These are phyloP conservation scores for Myrica gale DNA, from an alignment of 306 rosid genomes.

Conservation along the genomic window DNA sequence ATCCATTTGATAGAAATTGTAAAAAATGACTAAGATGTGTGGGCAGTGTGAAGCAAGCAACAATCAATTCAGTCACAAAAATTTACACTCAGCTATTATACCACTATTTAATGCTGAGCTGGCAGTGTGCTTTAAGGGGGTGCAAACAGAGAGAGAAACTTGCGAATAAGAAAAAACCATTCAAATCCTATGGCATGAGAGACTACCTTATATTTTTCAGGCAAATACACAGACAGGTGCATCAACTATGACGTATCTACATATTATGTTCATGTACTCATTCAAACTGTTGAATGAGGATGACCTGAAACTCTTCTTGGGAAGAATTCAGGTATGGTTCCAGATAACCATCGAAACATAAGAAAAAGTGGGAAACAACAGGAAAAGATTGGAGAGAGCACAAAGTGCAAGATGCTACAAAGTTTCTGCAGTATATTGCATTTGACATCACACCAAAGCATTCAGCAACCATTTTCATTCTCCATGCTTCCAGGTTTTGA, in stretches of 20 bases:
- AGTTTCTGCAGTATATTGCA: background rate
- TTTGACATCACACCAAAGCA: background rate
- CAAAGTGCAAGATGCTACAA: background rate
- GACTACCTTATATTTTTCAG: background rate
- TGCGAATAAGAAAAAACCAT: background rate
- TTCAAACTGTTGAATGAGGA: background rate
- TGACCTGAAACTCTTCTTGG: background rate
- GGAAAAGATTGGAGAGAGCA: background rate
- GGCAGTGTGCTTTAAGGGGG: background rate
- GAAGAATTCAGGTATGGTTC: background rate
- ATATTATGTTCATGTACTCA: background rate
- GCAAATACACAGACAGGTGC: background rate
- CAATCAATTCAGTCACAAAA: background rate
- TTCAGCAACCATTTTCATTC: constrained; percentile 3
- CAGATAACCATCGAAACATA: background rate
- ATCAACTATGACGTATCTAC: background rate
- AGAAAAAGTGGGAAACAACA: background rate
- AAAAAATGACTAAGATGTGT: background rate
- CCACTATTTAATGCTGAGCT: background rate
- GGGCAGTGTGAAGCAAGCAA: background rate
- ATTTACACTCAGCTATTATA: background rate
- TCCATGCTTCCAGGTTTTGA: background rate
- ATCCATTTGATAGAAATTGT: no score
- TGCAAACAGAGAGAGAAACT: background rate
- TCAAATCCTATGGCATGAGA: background rate